These are phyloP conservation scores for Macadamia integrifolia DNA, from an alignment of 164 flowering plant genomes.

Conservation along the genomic window DNA sequence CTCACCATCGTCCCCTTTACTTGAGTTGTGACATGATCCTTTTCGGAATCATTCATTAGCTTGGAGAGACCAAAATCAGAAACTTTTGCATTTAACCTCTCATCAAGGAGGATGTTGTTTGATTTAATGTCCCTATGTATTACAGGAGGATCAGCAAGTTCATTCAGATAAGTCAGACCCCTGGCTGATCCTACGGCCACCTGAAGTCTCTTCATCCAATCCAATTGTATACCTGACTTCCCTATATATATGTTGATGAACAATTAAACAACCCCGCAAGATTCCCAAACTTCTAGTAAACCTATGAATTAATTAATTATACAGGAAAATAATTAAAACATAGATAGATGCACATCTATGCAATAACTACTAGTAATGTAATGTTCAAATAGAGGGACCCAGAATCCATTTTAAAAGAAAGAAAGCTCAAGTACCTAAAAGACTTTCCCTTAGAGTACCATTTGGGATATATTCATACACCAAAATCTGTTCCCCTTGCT, in stretches of 20 bases:
- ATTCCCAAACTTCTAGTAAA: too few species aligned
- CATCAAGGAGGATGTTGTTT: slow-evolving; percentile 38
- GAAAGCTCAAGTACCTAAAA: slow-evolving; percentile 32
- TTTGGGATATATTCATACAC: slow-evolving; percentile 51
- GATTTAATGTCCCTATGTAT: slow-evolving; percentile 43
- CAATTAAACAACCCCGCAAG: too few species aligned
- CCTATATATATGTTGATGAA: slow-evolving; percentile 18
- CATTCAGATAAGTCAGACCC: slow-evolving; percentile 40
- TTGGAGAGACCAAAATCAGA: slow-evolving; percentile 43
- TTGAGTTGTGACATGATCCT: slow-evolving; percentile 33
- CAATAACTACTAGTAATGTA: too few species aligned
- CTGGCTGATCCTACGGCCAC: slow-evolving; percentile 39
- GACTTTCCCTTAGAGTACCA: slow-evolving; percentile 39
- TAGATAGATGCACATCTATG: too few species aligned
- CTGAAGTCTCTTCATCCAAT: slow-evolving; percentile 35
- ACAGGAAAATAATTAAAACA: too few species aligned
- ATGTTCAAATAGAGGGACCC: too few species aligned
- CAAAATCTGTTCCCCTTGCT: slow-evolving; percentile 58
- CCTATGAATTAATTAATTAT: too few species aligned
- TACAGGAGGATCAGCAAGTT: slow-evolving; percentile 39
- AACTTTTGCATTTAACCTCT: slow-evolving; percentile 33
- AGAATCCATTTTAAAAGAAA: too few species aligned
- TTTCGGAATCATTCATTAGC: slow-evolving; percentile 20
- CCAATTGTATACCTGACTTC: slow-evolving; percentile 26
- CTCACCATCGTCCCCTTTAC: slow-evolving; percentile 45